Percentiles rank a stretch among this genome's conserved stretches.
Conservation (phyloP, 2,329 filamentous ascomycete genomes). For the Zelopaecilomyces penicillatus region DNA sequence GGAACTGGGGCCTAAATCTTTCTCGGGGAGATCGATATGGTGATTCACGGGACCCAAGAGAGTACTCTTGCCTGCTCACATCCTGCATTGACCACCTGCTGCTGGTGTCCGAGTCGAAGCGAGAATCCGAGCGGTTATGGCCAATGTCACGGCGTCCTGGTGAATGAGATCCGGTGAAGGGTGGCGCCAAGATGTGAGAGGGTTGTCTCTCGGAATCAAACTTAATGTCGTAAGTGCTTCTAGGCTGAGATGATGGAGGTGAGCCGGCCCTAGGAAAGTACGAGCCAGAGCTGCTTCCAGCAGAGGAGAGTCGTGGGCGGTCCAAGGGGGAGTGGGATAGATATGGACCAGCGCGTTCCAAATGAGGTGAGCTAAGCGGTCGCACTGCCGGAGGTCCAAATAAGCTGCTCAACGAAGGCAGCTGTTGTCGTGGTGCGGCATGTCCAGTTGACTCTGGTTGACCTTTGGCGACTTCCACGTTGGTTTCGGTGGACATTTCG, state of each 20-base stretch:
- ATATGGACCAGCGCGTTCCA: conserved; percentile 36
- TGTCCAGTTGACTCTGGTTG: conserved; percentile 26
- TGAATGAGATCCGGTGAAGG: conserved; percentile 36
- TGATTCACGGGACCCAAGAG: conserved; percentile 33
- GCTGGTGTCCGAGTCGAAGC: conserved; percentile 26
- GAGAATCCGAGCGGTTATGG: conserved; percentile 25
- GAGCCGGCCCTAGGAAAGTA: conserved; percentile 38
- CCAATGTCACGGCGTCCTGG: conserved; percentile 35
- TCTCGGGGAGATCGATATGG: conserved; percentile 26
- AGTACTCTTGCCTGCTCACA: conserved; percentile 35
- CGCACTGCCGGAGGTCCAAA: conserved; percentile 42
- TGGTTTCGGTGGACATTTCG: conserved; percentile 35
- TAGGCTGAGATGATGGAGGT: conserved; percentile 33
- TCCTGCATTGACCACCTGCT: conserved; percentile 34
- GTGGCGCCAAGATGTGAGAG: conserved; percentile 18
- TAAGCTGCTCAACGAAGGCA: conserved; percentile 49
- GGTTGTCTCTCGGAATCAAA: conserved; percentile 33
- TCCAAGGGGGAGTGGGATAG: conserved; percentile 39
- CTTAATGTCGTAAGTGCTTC: conserved; percentile 38
- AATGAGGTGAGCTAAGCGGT: conserved; percentile 36
- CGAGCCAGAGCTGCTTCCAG: conserved; percentile 28
- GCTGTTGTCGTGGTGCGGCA: conserved; percentile 33
- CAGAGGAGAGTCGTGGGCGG: conserved; percentile 32
- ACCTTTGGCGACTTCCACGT: conserved; percentile 26
- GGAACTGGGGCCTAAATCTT: conserved; percentile 27